Evolutionary conservation across 2,329 filamentous ascomycete genomes (phyloP).

Genomic region (Diaporthe amygdali): DNA sequence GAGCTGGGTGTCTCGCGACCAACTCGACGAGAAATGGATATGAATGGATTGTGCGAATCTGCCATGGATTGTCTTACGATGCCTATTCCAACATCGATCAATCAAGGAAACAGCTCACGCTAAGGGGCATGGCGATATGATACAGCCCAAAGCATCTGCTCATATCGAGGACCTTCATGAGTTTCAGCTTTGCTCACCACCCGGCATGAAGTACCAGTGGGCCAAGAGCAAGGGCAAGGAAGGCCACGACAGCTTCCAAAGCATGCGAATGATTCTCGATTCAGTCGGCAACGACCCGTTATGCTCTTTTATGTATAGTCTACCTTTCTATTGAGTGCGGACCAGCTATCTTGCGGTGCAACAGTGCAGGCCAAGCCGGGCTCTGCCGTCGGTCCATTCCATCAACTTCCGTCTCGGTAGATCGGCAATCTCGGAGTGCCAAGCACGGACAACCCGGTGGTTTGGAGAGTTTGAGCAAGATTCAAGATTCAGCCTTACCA

Average conservation of each 20-base stretch:
- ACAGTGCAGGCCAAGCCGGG: background rate
- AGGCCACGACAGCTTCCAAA: background rate
- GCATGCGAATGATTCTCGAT: background rate
- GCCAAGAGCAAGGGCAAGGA: background rate
- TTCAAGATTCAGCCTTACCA: background rate
- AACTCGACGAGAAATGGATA: background rate
- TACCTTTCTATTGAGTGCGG: background rate
- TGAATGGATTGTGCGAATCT: background rate
- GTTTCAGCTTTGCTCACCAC: too few species aligned
- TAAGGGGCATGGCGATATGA: too few species aligned
- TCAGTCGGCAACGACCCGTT: too few species aligned
- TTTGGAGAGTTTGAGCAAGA: conserved; percentile 5
- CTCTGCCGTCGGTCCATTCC: background rate
- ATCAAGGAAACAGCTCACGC: background rate
- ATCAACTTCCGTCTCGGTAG: background rate
- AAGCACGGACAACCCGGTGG: background rate
- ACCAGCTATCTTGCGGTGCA: background rate
- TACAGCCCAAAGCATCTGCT: background rate
- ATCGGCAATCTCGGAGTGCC: conserved; percentile 7
- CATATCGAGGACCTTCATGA: background rate
- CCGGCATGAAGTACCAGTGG: background rate
- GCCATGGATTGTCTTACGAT: background rate
- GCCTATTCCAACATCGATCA: background rate
- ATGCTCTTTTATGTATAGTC: background rate
- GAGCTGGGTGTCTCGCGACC: background rate